Evolutionary conservation across 164 flowering plant genomes (phyloP), one percentile per base, ranked within the genome.

Genomic region (Vitis amurensis): DNA sequence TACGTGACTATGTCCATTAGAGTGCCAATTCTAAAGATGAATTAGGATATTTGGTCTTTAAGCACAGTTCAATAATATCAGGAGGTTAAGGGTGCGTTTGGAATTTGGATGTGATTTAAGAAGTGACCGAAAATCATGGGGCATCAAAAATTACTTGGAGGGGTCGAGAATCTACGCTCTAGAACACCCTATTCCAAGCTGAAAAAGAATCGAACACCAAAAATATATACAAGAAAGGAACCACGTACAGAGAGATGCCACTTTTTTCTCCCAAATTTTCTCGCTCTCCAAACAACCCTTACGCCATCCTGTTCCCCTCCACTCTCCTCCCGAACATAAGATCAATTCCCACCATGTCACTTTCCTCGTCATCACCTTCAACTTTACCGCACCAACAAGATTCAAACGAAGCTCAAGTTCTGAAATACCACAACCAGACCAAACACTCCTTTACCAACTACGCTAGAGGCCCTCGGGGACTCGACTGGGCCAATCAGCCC

Each of bases 401-500:
- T 57, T 29, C 66, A 10, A 72, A 79, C 19, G 11, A 53, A 66
- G 53, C 61, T 73, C 6, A 85, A 69, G 93, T 85, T 29, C 71
- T 91, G 27, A 84, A 85, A 58, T 92, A 92, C 85, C 99, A 95
- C 78, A 77, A 86, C 77, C 89, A 89, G 71, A 95, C 98, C 55
- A 95, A 95, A 72, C 99, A 92, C 79, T 68, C 80, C 62, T 87
- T 90, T 85, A 74, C 70, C 72, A 81, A 75, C 55, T 95, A 91
- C 76, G 93, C 99, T 3, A 79, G 87, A 69, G 97, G 96, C 14
- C 98, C 98, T 5, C 92, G 69, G 48, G 89, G 93, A 65, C 96
- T 95, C 37, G 99, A 95, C 74, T 95, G 98, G 99, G 91, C 94
- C 37, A 95, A 94, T 76, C 99, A 92, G 68, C 99, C 99, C 37